Base-by-base conservation (phyloP, 129 eudicot genomes). In the Smallanthus sonchifolius region DNA sequence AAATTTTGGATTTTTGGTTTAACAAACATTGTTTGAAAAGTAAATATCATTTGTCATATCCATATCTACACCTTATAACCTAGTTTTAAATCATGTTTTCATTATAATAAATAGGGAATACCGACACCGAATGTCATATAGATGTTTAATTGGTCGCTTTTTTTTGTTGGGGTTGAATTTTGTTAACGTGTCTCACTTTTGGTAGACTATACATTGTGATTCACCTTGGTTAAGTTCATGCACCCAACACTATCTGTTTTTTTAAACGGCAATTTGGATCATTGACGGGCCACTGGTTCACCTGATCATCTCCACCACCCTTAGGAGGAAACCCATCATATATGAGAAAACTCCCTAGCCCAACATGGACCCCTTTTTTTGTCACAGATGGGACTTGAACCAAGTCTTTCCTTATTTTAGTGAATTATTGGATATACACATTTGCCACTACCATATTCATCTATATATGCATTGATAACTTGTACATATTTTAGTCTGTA, bases 171-270 rank as follows among this genome's bases (percentile, higher is more conserved):
- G 62, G 64, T 65, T 52, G 66, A 65, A 65, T 54, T 54, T 44
- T 36, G 76, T 47, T 20, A 60, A 36, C 54, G 64, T 77, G 82
- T 70, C 82, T 61, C 71, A 24, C 82, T 77, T 77, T 77, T 68
- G 63, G 81, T 59, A 59, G 70, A 45, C 70, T 77, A 36, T 19
- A 6, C 6, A 67, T 43, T 59, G 81, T 69, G 74, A n/a, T n/a
- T n/a, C n/a, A n/a, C n/a, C n/a, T n/a, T n/a, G 51, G 51, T 45
- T 67, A 68, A 77, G 81, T 77, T 77, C 81, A 77, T 69, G 75
- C 61, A 77, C 69, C 75, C 44, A 63, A 74, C 49, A 47, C 4
- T 35, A 15, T 20, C n/a, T n/a, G n/a, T n/a, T n/a, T n/a, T n/a
- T n/a, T n/a, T n/a, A n/a, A n/a, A n/a, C n/a, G n/a, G n/a, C n/a